Base-by-base conservation (phyloP, 345 rosid species). In the Crucihimalaya himalaica region DNA sequence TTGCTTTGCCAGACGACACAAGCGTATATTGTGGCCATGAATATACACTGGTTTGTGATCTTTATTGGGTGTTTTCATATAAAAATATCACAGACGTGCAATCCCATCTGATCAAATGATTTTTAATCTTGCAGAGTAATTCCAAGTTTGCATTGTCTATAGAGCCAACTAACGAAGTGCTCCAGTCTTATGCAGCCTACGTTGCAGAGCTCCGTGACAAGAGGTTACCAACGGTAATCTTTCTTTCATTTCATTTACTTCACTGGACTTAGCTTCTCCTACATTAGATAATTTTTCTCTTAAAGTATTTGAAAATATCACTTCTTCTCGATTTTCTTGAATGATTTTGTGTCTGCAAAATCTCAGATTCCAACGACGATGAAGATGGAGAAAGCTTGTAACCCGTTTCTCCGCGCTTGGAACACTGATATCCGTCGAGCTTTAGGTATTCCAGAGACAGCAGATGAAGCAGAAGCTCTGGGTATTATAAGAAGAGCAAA, bases 111-210 rank as follows among this genome's bases (percentile, higher is more conserved):
- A 53, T 40, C 1, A 20, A 2, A 52, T 19, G 15, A 0, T 14
- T 28, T 62, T 40, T 15, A 18, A 28, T 42, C n/a, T 34, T 65
- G 40, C 96, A 93, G 98, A 88, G 98, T 80, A 93, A 91, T 80
- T 83, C 97, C 34, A 91, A 88, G 79, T 93, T 93, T 78, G 98
- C 97, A 23, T 50, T 93, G 78, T 89, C 96, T n/a, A 76, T 89
- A 52, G 98, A 93, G 76, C 97, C 96, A 73, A 86, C 81, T 40
- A 93, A 89, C 64, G 89, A 88, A 81, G 86, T 85, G 15, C 97
- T 93, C 69, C 85, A 82, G 79, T 80, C 92, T 15, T 91, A 93
- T 75, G 86, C 92, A 72, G 88, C 91, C 34, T 83, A 84, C 23
- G 83, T 93, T 37, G 85, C 86, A 45, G 91, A 87, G 53, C 94